These are phyloP conservation scores for Leccinum insigne DNA, from an alignment of 1,284 basidiomycete species.

Conservation along the genomic window DNA sequence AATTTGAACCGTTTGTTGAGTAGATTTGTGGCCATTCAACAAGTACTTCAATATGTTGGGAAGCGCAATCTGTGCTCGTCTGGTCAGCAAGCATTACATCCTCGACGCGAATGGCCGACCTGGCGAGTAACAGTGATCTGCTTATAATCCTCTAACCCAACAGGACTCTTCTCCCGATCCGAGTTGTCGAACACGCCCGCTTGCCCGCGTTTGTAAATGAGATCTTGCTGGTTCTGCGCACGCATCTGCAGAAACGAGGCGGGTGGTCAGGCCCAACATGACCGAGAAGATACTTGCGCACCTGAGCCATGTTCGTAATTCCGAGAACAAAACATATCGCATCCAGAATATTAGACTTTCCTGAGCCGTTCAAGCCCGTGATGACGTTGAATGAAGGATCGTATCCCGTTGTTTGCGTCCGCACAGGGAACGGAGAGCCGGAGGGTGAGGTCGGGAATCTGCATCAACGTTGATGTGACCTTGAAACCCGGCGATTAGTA, in stretches of 20 bases:
- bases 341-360: conserved; percentile 95
- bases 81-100: conserved; percentile 12
- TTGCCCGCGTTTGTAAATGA: conserved; percentile 98
- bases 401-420: conserved; percentile 94
- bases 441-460: too few relatives aligned
- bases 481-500: too few relatives aligned
- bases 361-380: conserved; percentile 93
- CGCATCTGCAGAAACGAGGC: conserved; percentile 65
- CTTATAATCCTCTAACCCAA: conserved; percentile 80
- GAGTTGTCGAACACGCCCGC: conserved; percentile 99
- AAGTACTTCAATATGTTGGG: conserved; percentile 96
- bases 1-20: conserved; percentile 87
- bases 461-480: too few relatives aligned
- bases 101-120: conserved; percentile 45
- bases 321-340: conserved; percentile 98
- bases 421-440: conserved; percentile 42
- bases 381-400: conserved; percentile 98
- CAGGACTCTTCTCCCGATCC: conserved; percentile 85
- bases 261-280: neutral
- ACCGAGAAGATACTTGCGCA: conserved; percentile 32
- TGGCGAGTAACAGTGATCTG: conserved; percentile 98
- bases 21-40: conserved; percentile 94
- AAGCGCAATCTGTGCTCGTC: conserved; percentile 71
- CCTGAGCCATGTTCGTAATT: conserved; percentile 90
- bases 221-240: conserved; percentile 94